Evolutionary conservation across 768 basidiomycete species (phyloP).

Genomic region (Collybiopsis luxurians): DNA sequence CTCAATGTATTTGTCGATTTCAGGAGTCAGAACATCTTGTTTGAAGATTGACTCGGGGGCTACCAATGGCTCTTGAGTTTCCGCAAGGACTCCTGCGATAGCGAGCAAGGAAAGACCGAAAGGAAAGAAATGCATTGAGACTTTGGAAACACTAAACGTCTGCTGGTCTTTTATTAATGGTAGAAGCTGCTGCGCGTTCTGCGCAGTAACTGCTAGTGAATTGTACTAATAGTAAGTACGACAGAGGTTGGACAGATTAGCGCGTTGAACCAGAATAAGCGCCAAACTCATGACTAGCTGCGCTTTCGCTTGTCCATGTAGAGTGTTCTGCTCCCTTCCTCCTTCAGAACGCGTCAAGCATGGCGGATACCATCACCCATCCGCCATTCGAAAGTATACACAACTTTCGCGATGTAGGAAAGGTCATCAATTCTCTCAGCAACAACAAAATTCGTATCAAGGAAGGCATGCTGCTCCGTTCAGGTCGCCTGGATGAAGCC

Average conservation of each 20-base stretch:
- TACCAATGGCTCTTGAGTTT: neutral
- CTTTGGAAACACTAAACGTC: neutral
- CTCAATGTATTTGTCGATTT: slow-evolving; percentile 16
- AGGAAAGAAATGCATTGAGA: neutral
- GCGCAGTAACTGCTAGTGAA: too few species aligned
- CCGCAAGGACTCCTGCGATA: too few species aligned
- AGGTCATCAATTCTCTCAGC: neutral
- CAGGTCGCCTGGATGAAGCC: slow-evolving; percentile 18
- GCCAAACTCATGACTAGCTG: too few species aligned
- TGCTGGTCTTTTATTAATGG: too few species aligned
- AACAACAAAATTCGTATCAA: neutral
- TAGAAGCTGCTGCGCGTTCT: too few species aligned
- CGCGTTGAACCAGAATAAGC: too few species aligned
- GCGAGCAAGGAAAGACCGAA: too few species aligned
- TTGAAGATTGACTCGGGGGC: neutral
- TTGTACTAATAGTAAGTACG: too few species aligned
- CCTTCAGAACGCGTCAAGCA: neutral
- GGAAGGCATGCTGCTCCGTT: slow-evolving; percentile 14
- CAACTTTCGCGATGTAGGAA: neutral
- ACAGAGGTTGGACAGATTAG: too few species aligned
- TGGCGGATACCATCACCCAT: neutral
- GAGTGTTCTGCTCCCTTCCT: too few species aligned
- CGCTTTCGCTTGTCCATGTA: too few species aligned
- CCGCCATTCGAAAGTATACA: neutral
- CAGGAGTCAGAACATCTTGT: neutral